Evolutionary conservation across 169 alveolate species (phyloP).

Genomic region (Eimeria falciformis): DNA sequence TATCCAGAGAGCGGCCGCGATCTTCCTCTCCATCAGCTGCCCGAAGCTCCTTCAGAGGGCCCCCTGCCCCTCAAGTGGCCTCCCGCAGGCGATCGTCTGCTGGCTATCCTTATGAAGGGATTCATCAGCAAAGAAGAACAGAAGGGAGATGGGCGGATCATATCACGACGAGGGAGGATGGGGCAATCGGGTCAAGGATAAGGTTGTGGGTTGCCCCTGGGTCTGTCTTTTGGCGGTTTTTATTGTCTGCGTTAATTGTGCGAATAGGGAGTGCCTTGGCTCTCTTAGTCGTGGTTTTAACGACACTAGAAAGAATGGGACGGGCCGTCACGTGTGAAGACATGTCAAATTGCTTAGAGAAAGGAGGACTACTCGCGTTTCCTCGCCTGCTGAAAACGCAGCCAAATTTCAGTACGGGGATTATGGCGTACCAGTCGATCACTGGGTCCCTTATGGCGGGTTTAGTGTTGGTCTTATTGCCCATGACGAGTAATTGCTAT

Average conservation of each 20-base stretch:
- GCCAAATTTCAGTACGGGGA: conserved; percentile 20
- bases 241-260: conserved; percentile 17
- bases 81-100: not conserved
- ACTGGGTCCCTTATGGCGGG: conserved; percentile 54
- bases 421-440: conserved; percentile 41
- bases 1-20: too few species aligned
- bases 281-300: conserved; percentile 30
- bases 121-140: too few species aligned
- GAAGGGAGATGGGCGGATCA: too few species aligned
- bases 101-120: not conserved
- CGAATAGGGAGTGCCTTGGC: conserved; percentile 22
- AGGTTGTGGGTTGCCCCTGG: conserved; percentile 41
- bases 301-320: conserved; percentile 56
- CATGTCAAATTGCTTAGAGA: conserved; percentile 36
- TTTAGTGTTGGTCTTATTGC: conserved; percentile 40
- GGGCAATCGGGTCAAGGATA: not conserved
- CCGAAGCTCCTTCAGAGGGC: not conserved
- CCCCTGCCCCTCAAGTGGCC: not conserved
- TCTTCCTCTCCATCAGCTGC: not conserved
- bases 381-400: conserved; percentile 36
- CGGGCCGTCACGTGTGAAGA: conserved; percentile 42
- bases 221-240: conserved; percentile 52
- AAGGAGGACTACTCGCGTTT: conserved; percentile 19
- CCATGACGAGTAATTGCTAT: conserved; percentile 56
- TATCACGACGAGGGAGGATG: conserved; percentile 20